Percentiles rank a stretch among this genome's conserved stretches.
These are phyloP conservation scores for Lasiodiplodia gonubiensis DNA, from an alignment of 2,329 filamentous ascomycete species.

Conservation along the genomic window DNA sequence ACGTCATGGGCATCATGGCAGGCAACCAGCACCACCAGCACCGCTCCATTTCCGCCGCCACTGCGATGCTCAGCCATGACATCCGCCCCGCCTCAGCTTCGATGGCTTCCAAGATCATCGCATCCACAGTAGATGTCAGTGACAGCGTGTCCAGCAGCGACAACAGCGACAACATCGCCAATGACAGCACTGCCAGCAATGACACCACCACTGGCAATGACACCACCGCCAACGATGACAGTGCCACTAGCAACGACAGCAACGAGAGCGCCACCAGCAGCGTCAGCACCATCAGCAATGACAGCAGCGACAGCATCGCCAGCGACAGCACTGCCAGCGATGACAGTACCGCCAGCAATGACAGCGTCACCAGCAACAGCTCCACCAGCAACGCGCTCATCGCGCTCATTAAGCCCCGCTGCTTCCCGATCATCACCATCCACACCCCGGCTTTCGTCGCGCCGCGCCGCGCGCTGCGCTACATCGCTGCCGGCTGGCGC, in stretches of 20 bases:
- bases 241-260: too few species aligned
- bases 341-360: too few species aligned
- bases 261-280: not conserved
- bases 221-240: too few species aligned
- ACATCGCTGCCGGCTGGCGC: constrained; percentile 6
- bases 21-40: not conserved
- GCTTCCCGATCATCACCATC: not conserved
- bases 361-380: too few species aligned
- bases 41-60: not conserved
- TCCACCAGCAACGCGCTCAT: not conserved
- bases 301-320: not conserved
- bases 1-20: not conserved
- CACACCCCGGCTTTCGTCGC: not conserved
- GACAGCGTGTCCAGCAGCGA: too few species aligned
- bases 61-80: too few species aligned
- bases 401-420: not conserved
- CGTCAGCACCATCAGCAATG: not conserved
- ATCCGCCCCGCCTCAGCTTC: too few species aligned
- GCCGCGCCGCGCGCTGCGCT: not conserved
- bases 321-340: not conserved
- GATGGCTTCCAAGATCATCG: too few species aligned
- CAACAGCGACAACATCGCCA: too few species aligned
- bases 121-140: too few species aligned
- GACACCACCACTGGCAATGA: too few species aligned
- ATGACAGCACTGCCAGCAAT: too few species aligned